A percentile compares a stretch with the other conserved stretches of the same genome.
Evolutionary conservation across 2,329 filamentous ascomycete genomes (phyloP).

Genomic region (Elsinoe fawcettii): DNA sequence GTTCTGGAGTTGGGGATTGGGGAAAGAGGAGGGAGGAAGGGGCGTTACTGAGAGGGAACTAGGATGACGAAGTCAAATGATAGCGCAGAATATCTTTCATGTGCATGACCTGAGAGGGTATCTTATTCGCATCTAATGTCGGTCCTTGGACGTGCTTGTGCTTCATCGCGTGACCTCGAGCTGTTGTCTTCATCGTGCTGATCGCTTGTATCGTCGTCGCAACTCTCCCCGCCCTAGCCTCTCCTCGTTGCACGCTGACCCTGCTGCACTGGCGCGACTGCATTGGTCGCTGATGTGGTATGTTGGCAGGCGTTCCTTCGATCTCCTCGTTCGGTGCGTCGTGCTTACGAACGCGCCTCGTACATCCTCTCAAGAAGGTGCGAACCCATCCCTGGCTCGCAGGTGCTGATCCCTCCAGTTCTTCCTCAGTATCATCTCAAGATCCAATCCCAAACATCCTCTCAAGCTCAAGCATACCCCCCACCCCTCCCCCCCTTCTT

Average conservation of each 20-base stretch:
- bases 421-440: background rate
- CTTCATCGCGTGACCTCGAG: background rate
- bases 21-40: background rate
- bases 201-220: too few species aligned
- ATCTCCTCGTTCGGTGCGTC: too few species aligned
- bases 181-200: too few species aligned
- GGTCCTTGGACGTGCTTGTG: background rate
- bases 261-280: too few species aligned
- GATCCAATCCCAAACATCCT: background rate
- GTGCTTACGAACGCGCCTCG: too few species aligned
- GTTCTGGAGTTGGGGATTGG: background rate
- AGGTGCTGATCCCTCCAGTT: too few species aligned
- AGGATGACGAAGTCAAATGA: constrained; percentile 11
- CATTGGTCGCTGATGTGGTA: too few species aligned
- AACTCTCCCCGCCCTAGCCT: too few species aligned
- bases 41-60: background rate
- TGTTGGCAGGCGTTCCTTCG: too few species aligned
- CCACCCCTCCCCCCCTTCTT: constrained; percentile 46
- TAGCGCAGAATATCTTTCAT: constrained; percentile 4
- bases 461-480: background rate
- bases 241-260: too few species aligned
- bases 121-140: background rate
- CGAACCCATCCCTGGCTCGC: too few species aligned
- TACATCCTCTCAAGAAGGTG: too few species aligned
- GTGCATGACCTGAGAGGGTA: constrained; percentile 12